Percentiles rank a stretch among this genome's conserved stretches.
These are phyloP conservation scores for Aureobasidium mangrovei DNA, from an alignment of 2,329 filamentous ascomycete genomes.

Conservation along the genomic window DNA sequence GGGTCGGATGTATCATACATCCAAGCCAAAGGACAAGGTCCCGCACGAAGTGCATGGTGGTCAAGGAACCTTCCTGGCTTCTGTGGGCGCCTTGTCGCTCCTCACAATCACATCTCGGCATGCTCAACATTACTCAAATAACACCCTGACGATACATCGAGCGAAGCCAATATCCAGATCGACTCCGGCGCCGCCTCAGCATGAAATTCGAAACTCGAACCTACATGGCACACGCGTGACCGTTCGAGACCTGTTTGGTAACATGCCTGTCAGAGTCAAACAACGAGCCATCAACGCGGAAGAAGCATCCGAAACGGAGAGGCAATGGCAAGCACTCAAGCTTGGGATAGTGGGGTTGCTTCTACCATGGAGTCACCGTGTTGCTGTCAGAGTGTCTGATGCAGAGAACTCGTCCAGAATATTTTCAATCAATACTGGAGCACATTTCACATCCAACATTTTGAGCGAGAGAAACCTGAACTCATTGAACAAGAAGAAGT, in stretches of 20 bases:
- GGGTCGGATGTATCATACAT: constrained; percentile 61
- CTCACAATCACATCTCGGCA: constrained; percentile 69
- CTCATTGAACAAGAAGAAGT: constrained; percentile 16
- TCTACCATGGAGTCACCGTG: constrained; percentile 55
- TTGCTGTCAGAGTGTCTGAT: constrained; percentile 54
- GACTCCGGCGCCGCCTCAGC: constrained; percentile 50
- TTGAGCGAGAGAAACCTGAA: constrained; percentile 25
- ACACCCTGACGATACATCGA: constrained; percentile 61
- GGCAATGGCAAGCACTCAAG: constrained; percentile 58
- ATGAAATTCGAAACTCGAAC: constrained; percentile 42
- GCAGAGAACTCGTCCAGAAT: constrained; percentile 24
- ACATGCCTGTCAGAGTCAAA: constrained; percentile 83
- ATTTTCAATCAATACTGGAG: not conserved
- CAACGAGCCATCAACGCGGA: constrained; percentile 53
- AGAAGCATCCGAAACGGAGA: constrained; percentile 45
- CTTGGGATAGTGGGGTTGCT: constrained; percentile 53
- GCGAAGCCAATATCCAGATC: constrained; percentile 57
- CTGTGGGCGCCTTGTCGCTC: constrained; percentile 65
- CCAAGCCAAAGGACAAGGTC: constrained; percentile 49
- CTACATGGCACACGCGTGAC: constrained; percentile 65
- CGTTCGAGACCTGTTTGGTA: constrained; percentile 77
- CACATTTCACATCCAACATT: constrained; percentile 19
- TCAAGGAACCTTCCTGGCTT: constrained; percentile 67
- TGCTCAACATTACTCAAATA: constrained; percentile 49
- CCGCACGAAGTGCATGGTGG: constrained; percentile 50